These are phyloP conservation scores for Capronia coronata DNA, from an alignment of 2,329 filamentous ascomycete genomes.

Conservation along the genomic window DNA sequence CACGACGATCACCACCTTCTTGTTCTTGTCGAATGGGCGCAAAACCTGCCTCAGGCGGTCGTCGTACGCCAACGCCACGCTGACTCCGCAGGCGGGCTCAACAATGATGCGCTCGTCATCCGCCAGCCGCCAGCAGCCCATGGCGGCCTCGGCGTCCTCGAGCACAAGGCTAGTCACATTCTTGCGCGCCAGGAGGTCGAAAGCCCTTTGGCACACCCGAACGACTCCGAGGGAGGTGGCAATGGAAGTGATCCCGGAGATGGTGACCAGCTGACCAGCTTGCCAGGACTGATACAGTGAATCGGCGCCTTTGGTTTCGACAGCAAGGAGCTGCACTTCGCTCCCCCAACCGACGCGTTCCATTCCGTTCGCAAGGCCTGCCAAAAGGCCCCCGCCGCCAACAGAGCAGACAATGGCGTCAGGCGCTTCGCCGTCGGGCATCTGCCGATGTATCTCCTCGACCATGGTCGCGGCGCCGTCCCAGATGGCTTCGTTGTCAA, in stretches of 20 bases:
- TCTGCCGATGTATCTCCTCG: neutral
- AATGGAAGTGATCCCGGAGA: constrained; percentile 66
- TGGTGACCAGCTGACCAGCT: constrained; percentile 50
- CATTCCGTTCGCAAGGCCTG: constrained; percentile 65
- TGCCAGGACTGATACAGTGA: constrained; percentile 57
- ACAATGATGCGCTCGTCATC: constrained; percentile 77
- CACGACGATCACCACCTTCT: constrained; percentile 73
- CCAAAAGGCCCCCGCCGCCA: constrained; percentile 72
- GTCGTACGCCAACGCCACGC: constrained; percentile 45
- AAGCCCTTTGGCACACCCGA: constrained; percentile 59
- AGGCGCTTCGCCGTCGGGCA: neutral
- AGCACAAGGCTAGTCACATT: constrained; percentile 56
- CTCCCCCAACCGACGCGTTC: constrained; percentile 31
- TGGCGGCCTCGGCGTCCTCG: constrained; percentile 71
- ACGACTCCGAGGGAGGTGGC: constrained; percentile 67
- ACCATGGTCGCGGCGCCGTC: constrained; percentile 23
- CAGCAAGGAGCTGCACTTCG: constrained; percentile 54
- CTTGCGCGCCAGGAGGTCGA: constrained; percentile 54
- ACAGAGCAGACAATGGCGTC: constrained; percentile 61
- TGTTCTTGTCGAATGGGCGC: constrained; percentile 50
- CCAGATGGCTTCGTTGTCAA: constrained; percentile 42
- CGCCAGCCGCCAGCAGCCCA: constrained; percentile 67
- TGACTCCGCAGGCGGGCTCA: constrained; percentile 49
- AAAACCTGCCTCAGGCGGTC: constrained; percentile 11
- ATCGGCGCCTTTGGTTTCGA: constrained; percentile 70